These are phyloP conservation scores for Amanita brunnescens DNA, from an alignment of 768 basidiomycete genomes.

Conservation along the genomic window DNA sequence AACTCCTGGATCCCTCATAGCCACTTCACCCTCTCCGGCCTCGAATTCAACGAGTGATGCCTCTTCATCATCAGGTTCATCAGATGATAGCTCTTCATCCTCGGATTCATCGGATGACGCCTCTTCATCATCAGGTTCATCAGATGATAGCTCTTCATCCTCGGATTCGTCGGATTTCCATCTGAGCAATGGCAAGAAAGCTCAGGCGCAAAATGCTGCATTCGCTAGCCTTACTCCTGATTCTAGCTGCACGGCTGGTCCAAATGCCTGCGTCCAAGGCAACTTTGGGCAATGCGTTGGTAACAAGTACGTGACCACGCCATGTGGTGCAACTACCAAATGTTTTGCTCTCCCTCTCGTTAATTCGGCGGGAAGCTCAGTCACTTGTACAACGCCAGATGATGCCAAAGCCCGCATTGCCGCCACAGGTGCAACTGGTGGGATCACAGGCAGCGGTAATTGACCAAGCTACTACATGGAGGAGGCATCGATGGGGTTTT, in stretches of 20 bases:
- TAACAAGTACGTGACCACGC: conserved; percentile 34
- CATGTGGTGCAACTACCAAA: conserved; percentile 27
- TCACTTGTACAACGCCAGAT: conserved; percentile 39
- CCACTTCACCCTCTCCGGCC: conserved; percentile 8
- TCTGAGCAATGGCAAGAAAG: conserved; percentile 39
- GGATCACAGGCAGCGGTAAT: background rate
- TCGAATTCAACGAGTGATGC: too few species aligned
- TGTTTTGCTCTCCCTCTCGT: conserved; percentile 50
- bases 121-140: too few species aligned
- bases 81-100: too few species aligned
- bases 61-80: too few species aligned
- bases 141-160: too few species aligned
- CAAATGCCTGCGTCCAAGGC: conserved; percentile 36
- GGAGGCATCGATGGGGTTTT: too few species aligned
- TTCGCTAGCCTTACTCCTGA: conserved; percentile 37
- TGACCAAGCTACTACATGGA: too few species aligned
- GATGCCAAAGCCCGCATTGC: conserved; percentile 37
- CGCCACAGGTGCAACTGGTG: conserved; percentile 24
- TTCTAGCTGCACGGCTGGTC: conserved; percentile 41
- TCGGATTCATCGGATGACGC: too few species aligned
- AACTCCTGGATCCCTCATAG: too few species aligned
- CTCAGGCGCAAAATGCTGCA: conserved; percentile 42
- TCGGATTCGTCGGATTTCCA: too few species aligned
- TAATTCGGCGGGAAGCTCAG: conserved; percentile 41
- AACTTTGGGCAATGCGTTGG: conserved; percentile 44